phyloP scores from a whole-genome alignment of 2,329 filamentous ascomycete genomes.

The Talaromyces funiculosus region DNA sequence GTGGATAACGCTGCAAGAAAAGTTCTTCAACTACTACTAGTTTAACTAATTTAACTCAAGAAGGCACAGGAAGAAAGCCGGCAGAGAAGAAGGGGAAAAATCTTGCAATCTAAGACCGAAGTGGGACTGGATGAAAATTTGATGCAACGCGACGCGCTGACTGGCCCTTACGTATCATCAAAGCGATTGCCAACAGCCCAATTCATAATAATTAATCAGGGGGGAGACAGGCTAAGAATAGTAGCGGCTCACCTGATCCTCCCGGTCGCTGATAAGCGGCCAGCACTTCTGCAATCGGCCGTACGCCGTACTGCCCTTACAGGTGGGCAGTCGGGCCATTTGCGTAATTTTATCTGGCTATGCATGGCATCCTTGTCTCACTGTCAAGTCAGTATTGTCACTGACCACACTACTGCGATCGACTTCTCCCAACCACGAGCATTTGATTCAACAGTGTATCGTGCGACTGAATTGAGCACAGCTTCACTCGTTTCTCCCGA shows the following conservation, averaged over 20 bases:
- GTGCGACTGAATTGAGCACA: neutral
- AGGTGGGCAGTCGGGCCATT: neutral
- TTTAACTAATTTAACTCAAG: too few species aligned
- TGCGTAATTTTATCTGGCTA: neutral
- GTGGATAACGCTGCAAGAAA: neutral
- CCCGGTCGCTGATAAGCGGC: neutral
- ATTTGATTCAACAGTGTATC: neutral
- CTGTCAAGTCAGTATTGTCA: neutral
- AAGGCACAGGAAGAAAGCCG: neutral
- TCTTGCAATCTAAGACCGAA: neutral
- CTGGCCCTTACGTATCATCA: neutral
- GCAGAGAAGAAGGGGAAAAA: neutral
- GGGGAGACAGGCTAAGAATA: constrained; percentile 12
- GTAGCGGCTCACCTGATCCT: constrained; percentile 12
- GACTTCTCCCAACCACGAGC: neutral
- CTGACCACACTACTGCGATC: too few species aligned
- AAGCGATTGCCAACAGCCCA: too few species aligned
- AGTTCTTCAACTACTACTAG: neutral
- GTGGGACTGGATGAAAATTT: constrained; percentile 2
- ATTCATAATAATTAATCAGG: too few species aligned
- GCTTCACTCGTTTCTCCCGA: neutral
- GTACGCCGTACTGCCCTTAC: neutral
- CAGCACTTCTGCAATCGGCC: neutral
- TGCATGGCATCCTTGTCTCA: neutral
- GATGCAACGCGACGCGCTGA: neutral